A percentile compares a stretch with the other conserved stretches of the same genome.
Conservation (phyloP, 1,284 basidiomycete species). For the Ustilago xerochloae region DNA sequence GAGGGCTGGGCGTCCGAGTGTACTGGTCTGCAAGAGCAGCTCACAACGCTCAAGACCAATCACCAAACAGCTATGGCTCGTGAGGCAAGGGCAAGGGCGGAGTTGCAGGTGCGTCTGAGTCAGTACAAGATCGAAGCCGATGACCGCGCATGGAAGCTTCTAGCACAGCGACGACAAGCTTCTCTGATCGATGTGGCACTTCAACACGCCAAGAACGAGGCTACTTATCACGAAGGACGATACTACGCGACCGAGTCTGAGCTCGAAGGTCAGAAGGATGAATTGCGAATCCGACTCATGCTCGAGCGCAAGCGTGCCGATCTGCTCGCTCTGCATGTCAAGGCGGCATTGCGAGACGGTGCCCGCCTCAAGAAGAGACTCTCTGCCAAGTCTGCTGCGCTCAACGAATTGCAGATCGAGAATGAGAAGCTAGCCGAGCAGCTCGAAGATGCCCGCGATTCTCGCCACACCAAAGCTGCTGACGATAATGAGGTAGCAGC, state of each 20-base stretch:
- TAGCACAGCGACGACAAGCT: conserved; percentile 20
- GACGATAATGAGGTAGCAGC: not conserved
- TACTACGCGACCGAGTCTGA: conserved; percentile 29
- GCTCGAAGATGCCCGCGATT: conserved; percentile 17
- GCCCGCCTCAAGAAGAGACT: conserved; percentile 32
- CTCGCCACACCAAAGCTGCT: not conserved
- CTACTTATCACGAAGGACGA: conserved; percentile 26
- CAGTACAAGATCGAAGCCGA: conserved; percentile 51
- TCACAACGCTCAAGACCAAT: conserved; percentile 13
- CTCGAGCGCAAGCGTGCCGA: conserved; percentile 44
- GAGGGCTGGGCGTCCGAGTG: conserved; percentile 52
- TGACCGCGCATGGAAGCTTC: conserved; percentile 39
- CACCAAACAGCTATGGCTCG: conserved; percentile 20
- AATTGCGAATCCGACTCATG: conserved; percentile 40
- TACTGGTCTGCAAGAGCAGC: conserved; percentile 39
- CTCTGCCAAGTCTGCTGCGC: conserved; percentile 9
- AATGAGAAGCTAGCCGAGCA: conserved; percentile 30
- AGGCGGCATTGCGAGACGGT: conserved; percentile 18
- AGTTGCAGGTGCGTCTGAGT: conserved; percentile 29
- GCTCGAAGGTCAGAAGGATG: conserved; percentile 37
- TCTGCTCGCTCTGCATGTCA: conserved; percentile 30
- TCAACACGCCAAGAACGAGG: conserved; percentile 45
- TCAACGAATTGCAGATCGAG: conserved; percentile 23
- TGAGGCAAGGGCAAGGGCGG: conserved; percentile 19
- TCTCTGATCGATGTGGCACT: conserved; percentile 32